A percentile compares a stretch with the other conserved stretches of the same genome.
These are phyloP conservation scores for Aristolochia fimbriata DNA, from an alignment of 164 flowering plant species.

Conservation along the genomic window DNA sequence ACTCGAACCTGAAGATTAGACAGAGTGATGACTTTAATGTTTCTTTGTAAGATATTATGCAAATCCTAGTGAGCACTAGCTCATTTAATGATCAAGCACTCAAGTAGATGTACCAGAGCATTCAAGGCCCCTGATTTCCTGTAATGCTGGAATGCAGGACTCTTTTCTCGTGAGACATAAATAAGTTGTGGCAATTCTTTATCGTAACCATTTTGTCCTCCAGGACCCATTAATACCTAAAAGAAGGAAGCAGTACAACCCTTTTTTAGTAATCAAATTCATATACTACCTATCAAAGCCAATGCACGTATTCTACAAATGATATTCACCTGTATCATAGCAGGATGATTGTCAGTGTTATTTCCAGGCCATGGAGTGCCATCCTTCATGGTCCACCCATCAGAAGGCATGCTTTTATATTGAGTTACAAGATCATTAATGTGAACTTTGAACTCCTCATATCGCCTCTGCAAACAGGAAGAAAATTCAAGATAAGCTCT, in stretches of 20 bases:
- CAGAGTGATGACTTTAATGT: neutral
- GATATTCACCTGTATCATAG: conserved; percentile 27
- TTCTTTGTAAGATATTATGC: neutral
- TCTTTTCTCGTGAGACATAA: conserved; percentile 11
- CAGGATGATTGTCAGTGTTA: conserved; percentile 28
- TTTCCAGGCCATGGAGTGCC: conserved; percentile 33
- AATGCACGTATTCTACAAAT: neutral
- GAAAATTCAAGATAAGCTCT: neutral
- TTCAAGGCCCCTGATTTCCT: conserved; percentile 18
- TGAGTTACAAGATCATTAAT: conserved; percentile 24
- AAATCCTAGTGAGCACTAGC: neutral
- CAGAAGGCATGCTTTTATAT: conserved; percentile 17
- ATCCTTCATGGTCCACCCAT: conserved; percentile 26
- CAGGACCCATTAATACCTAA: conserved; percentile 11
- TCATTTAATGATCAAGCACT: neutral
- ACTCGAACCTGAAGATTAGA: conserved; percentile 14
- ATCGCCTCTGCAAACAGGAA: conserved; percentile 21
- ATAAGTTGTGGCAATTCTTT: conserved; percentile 11
- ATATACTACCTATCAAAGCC: neutral
- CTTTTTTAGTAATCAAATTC: neutral
- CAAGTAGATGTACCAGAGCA: conserved; percentile 14
- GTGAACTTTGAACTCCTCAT: conserved; percentile 31
- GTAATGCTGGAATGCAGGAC: conserved; percentile 13
- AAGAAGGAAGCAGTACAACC: neutral
- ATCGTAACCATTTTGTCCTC: conserved; percentile 2